Percentiles rank a stretch among this genome's conserved stretches.
phyloP scores from a whole-genome alignment of 176 grass and related monocot genomes.

The Cenchrus purpureus region DNA sequence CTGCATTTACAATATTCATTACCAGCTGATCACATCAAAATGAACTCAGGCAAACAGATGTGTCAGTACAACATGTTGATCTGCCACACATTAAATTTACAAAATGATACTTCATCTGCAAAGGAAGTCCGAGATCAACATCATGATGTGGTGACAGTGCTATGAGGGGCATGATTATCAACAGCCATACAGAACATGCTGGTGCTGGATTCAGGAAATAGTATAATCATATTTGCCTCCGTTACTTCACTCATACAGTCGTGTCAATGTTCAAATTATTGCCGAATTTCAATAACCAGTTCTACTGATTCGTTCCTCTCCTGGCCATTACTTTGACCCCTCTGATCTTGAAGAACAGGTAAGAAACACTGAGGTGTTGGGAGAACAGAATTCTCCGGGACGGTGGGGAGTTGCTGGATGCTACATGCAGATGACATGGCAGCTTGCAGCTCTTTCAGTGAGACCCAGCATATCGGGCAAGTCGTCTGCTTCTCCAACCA shows the following conservation, averaged over 20 bases:
- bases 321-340: conserved; percentile 27
- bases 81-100: background rate
- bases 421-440: conserved; percentile 22
- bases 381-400: conserved; percentile 39
- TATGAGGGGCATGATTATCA: background rate
- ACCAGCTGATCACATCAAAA: background rate
- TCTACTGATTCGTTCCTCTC: conserved; percentile 37
- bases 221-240: background rate
- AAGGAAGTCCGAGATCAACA: background rate
- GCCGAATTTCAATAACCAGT: conserved; percentile 53
- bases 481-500: conserved; percentile 85
- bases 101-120: background rate
- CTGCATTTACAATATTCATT: background rate
- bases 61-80: background rate
- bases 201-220: background rate
- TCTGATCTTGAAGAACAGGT: conserved; percentile 32
- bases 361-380: conserved; percentile 39
- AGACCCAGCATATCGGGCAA: conserved; percentile 80
- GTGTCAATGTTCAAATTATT: background rate
- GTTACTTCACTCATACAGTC: background rate
- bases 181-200: background rate
- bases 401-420: conserved; percentile 30
- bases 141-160: background rate
- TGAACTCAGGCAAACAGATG: background rate
- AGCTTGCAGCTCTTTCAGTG: conserved; percentile 60